Percentiles rank a stretch among this genome's conserved stretches.
These are phyloP conservation scores for Microbotryum scabiosae DNA, from an alignment of 1,284 basidiomycete species.

Conservation along the genomic window DNA sequence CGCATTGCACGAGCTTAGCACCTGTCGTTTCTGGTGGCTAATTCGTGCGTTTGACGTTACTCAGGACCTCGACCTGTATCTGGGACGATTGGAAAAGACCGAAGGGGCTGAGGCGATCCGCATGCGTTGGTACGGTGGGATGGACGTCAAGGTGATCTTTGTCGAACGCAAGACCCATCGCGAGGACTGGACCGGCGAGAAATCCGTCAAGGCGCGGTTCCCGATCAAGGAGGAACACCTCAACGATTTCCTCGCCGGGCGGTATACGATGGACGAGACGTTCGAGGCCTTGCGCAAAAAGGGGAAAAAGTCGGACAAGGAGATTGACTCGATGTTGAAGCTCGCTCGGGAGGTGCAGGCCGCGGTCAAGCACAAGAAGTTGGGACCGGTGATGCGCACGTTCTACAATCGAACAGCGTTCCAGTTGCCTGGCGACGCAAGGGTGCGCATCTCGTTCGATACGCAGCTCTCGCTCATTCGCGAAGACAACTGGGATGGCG, in stretches of 20 bases:
- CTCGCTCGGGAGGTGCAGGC: constrained; percentile 96
- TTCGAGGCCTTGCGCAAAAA: constrained; percentile 80
- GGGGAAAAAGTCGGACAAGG: constrained; percentile 89
- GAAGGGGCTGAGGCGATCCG: constrained; percentile 97
- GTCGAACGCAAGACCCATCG: constrained; percentile 98
- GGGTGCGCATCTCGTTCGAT: constrained; percentile 95
- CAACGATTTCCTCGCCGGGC: constrained; percentile 81
- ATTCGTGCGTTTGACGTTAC: constrained; percentile 65
- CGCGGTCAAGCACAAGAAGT: constrained; percentile 69
- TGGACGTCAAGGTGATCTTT: constrained; percentile 67
- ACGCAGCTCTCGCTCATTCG: constrained; percentile 89
- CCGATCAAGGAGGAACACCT: constrained; percentile 92
- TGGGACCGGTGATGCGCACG: constrained; percentile 90
- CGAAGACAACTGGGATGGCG: constrained; percentile 95
- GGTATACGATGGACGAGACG: constrained; percentile 89
- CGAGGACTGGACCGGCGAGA: constrained; percentile 99
- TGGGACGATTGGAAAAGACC: constrained; percentile 94
- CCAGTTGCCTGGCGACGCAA: constrained; percentile 94
- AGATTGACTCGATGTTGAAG: constrained; percentile 91
- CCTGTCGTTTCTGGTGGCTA: neutral
- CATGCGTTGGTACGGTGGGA: constrained; percentile 96
- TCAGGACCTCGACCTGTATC: constrained; percentile 92
- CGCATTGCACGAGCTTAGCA: neutral
- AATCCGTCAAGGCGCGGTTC: constrained; percentile 97
- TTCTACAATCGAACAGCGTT: constrained; percentile 99